Evolutionary conservation across 192 early-diverging fungal genomes (phyloP).

Genomic region (Coemansia aciculifera): DNA sequence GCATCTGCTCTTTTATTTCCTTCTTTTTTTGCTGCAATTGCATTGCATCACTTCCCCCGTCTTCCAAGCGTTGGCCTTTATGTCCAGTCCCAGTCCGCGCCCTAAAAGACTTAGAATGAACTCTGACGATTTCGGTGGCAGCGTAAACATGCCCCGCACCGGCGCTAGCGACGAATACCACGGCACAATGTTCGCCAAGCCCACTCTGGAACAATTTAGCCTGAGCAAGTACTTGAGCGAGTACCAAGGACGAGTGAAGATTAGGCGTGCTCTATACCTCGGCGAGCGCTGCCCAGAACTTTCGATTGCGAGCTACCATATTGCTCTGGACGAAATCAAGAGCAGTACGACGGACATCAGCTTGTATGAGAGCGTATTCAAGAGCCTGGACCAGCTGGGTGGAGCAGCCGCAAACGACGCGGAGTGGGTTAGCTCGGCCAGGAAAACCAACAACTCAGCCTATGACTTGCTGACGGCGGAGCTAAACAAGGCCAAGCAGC

Average conservation of each 20-base stretch:
- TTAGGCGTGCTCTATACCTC: slow-evolving; percentile 27
- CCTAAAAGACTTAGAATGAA: slow-evolving; percentile 24
- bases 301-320: slow-evolving; percentile 16
- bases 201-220: slow-evolving; percentile 26
- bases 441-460: slow-evolving; percentile 11
- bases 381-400: slow-evolving; percentile 19
- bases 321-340: slow-evolving; percentile 32
- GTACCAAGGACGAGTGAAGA: slow-evolving; percentile 30
- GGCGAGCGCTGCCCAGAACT: slow-evolving; percentile 26
- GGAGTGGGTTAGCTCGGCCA: slow-evolving; percentile 14
- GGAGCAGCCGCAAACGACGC: background rate
- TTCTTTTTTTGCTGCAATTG: slow-evolving; percentile 1
- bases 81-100: slow-evolving; percentile 15
- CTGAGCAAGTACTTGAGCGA: slow-evolving; percentile 28
- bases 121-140: slow-evolving; percentile 7
- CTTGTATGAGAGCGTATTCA: slow-evolving; percentile 14
- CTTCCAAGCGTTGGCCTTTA: slow-evolving; percentile 11
- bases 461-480: slow-evolving; percentile 14
- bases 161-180: slow-evolving; percentile 7
- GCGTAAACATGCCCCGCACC: background rate
- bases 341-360: slow-evolving; percentile 17
- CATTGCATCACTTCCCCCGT: background rate
- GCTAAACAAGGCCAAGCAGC: slow-evolving; percentile 18
- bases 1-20: background rate
- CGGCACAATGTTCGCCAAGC: slow-evolving; percentile 14